These are phyloP conservation scores for Kuraishia ogatae DNA, from an alignment of 805 yeast species.

Conservation along the genomic window DNA sequence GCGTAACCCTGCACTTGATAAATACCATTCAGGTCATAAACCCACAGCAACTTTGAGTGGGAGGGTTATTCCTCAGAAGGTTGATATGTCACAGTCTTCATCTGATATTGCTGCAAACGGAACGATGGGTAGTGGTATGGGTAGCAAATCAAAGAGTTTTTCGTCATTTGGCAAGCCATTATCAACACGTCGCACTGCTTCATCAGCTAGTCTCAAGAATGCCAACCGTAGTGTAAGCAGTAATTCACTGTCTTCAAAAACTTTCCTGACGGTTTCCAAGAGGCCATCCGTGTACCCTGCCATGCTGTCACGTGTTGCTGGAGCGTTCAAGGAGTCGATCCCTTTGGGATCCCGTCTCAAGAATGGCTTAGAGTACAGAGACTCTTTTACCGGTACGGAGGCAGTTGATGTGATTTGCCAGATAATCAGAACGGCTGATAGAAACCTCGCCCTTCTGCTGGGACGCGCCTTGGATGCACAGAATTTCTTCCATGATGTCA, in stretches of 20 bases:
- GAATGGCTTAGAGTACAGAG: constrained; percentile 86
- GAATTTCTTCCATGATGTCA: constrained; percentile 88
- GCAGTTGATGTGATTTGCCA: constrained; percentile 88
- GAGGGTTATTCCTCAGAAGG: constrained; percentile 36
- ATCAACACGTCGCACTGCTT: constrained; percentile 27
- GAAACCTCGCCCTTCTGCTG: constrained; percentile 79
- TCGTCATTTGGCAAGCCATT: constrained; percentile 25
- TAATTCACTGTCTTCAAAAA: constrained; percentile 27
- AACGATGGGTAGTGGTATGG: constrained; percentile 19
- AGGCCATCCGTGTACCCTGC: constrained; percentile 87
- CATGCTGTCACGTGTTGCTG: constrained; percentile 75
- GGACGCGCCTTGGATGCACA: constrained; percentile 95
- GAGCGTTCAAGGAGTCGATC: constrained; percentile 60
- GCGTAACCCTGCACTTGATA: constrained; percentile 15
- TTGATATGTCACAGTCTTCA: constrained; percentile 20
- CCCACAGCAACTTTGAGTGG: constrained; percentile 33
- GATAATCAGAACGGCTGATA: constrained; percentile 81
- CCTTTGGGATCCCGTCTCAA: constrained; percentile 73
- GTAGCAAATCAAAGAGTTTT: constrained; percentile 37
- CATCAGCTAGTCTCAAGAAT: constrained; percentile 20
- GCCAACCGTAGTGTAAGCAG: constrained; percentile 15
- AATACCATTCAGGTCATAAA: constrained; percentile 21
- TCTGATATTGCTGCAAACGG: background rate
- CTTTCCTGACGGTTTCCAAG: constrained; percentile 38
- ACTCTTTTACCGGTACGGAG: constrained; percentile 87